Evolutionary conservation across 1,284 basidiomycete species (phyloP), one percentile per base, ranked within the genome.

Genomic region (Albatrellus sp.): DNA sequence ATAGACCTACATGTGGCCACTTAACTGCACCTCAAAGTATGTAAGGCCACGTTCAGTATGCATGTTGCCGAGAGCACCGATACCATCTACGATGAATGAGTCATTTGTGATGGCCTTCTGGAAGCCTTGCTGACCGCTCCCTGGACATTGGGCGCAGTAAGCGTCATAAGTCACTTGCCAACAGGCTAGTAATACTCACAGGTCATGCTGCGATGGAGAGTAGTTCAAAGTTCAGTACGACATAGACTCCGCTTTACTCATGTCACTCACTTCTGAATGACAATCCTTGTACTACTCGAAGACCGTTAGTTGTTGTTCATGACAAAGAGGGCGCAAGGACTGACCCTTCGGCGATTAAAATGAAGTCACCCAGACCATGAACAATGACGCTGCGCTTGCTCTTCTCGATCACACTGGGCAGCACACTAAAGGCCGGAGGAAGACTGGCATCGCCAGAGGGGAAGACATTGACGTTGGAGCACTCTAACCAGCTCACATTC

Each of bases 381-480:
- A 75, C 68, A 46, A 88, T 75, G 11, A 87, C 77, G 2, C 69
- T 72, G 40, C 81, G 68, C 48, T 75, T 66, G 57, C 69, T 86
- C 65, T 80, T 83, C 61, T 86, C 81, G 48, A 87, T 85, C 37
- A 83, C 81, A 49, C 65, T 78, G 2, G 83, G 79, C 10, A 86
- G 65, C 3, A 84, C 80, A 10, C 65, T 73, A 43, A 82, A 64
- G 0, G 73, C 68, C 5, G 81, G 69, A 2, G 81, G 80, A 3
- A 70, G 58, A 48, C 80, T 84, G 9, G 44, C 55, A 54, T 87
- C 84, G 7, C 73, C 72, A 11, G 61, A 54, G 3, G 72, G 70
- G 66, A 85, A 86, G 1, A 84, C 78, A 44, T 75, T 57, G 7
- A 70, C 52, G 48, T 72, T 59, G 1, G 75, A 70, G 56, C 85